Conservation (phyloP, 2,329 filamentous ascomycete genomes). For the Talaromyces marneffei region DNA sequence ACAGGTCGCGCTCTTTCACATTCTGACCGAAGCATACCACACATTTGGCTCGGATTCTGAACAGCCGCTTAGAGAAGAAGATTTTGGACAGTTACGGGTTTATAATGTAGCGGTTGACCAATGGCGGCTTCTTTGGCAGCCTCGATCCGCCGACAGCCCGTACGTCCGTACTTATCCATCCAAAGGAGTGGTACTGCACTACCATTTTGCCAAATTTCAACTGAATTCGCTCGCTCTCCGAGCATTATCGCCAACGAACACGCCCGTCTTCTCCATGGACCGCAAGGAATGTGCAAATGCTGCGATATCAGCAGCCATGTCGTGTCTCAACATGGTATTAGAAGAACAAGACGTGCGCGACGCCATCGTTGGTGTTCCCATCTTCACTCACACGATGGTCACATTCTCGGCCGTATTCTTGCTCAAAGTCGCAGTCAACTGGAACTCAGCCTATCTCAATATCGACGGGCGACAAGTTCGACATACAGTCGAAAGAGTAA, state of each 20-base stretch:
- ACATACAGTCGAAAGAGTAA: conserved; percentile 35
- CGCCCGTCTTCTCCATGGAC: conserved; percentile 39
- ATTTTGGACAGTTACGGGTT: conserved; percentile 45
- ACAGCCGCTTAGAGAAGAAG: conserved; percentile 46
- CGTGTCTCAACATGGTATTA: conserved; percentile 42
- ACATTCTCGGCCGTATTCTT: conserved; percentile 43
- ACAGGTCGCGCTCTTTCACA: conserved; percentile 54
- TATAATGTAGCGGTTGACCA: conserved; percentile 48
- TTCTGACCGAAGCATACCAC: conserved; percentile 51
- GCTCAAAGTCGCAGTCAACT: conserved; percentile 41
- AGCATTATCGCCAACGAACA: conserved; percentile 39
- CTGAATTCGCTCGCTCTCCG: conserved; percentile 42
- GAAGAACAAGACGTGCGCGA: conserved; percentile 46
- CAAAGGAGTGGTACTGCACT: conserved; percentile 48
- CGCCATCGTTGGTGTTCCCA: conserved; percentile 44
- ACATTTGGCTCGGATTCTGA: conserved; percentile 55
- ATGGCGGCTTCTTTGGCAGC: conserved; percentile 48
- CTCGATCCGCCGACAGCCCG: conserved; percentile 41
- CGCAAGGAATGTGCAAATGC: conserved; percentile 42
- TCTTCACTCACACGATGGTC: conserved; percentile 43
- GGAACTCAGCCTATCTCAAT: conserved; percentile 38
- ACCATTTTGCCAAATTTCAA: conserved; percentile 50
- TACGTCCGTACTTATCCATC: conserved; percentile 46
- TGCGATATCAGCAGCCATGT: conserved; percentile 45
- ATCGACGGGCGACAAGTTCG: conserved; percentile 36